These are phyloP conservation scores for Aspergillus sp. DNA, from an alignment of 2,329 filamentous ascomycete genomes.

Conservation along the genomic window DNA sequence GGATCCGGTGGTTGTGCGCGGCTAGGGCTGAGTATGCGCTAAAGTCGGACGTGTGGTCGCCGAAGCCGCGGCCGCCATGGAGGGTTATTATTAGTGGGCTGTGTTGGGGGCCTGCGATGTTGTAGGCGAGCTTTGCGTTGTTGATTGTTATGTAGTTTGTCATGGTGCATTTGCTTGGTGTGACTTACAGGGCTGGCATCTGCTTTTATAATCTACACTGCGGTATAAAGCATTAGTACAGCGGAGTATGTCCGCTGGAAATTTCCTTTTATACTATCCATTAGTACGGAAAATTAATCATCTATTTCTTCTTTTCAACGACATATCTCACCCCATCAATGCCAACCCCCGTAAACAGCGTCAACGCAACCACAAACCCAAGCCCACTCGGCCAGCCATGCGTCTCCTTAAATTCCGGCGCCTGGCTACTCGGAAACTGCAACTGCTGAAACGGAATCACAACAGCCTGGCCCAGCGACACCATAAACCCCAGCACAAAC, in stretches of 20 bases:
- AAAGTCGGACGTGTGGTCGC: background rate
- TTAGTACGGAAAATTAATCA: background rate
- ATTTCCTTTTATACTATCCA: too few species aligned
- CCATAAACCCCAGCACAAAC: background rate
- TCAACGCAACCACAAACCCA: slow-evolving; percentile 3
- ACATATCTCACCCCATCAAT: background rate
- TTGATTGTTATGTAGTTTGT: background rate
- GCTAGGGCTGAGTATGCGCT: background rate
- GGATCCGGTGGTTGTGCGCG: background rate
- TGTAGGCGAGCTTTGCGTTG: background rate
- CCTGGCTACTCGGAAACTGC: background rate
- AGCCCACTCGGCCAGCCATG: slow-evolving; percentile 1
- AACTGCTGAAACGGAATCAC: background rate
- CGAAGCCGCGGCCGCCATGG: background rate
- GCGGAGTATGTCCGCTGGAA: too few species aligned
- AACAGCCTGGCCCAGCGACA: background rate
- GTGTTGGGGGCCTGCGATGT: background rate
- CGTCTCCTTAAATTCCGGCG: background rate
- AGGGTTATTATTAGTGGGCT: background rate
- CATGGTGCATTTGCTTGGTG: too few species aligned
- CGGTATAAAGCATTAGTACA: too few species aligned
- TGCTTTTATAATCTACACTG: too few species aligned
- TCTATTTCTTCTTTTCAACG: background rate
- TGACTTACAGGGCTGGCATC: too few species aligned
- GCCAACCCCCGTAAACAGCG: background rate